Percentiles rank a stretch among this genome's conserved stretches.
Conservation (phyloP, 1,139 yeast species). For the Nakaseomyces kungkrabaensis region DNA sequence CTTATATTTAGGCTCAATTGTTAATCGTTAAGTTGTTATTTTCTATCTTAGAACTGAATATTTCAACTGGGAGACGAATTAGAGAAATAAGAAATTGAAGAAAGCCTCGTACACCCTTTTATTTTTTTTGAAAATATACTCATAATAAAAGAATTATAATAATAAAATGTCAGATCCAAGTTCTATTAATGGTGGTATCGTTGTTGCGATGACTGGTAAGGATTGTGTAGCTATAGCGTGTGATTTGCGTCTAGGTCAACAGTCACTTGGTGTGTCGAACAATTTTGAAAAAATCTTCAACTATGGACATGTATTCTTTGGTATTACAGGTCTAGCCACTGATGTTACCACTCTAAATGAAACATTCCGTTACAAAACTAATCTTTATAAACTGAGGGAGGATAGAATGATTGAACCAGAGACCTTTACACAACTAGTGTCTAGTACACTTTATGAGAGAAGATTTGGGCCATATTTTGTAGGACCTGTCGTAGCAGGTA, state of each 20-base stretch:
- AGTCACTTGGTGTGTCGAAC: constrained; percentile 84
- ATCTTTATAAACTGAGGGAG: constrained; percentile 82
- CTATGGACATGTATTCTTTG: constrained; percentile 77
- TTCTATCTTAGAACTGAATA: too few relatives aligned
- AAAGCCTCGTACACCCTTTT: background rate
- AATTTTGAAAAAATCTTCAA: constrained; percentile 87
- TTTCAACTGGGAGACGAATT: too few relatives aligned
- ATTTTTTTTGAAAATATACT: background rate
- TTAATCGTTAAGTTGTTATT: too few relatives aligned
- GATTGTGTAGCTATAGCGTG: constrained; percentile 97
- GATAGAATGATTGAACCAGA: constrained; percentile 89
- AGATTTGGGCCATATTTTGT: constrained; percentile 96
- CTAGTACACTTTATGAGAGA: constrained; percentile 79
- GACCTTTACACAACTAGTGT: constrained; percentile 85
- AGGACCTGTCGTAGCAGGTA: constrained; percentile 95
- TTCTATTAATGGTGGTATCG: constrained; percentile 70
- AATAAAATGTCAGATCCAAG: constrained; percentile 43
- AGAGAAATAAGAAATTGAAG: too few relatives aligned
- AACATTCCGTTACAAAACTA: constrained; percentile 72
- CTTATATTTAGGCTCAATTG: too few relatives aligned
- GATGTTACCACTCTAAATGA: constrained; percentile 85
- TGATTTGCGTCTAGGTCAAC: constrained; percentile 88
- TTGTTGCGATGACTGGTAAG: constrained; percentile 97
- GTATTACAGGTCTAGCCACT: constrained; percentile 89
- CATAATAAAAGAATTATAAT: background rate